A percentile compares a stretch with the other conserved stretches of the same genome.
phyloP scores from a whole-genome alignment of 495 filamentous ascomycete species.

The Haplographium delicatum region DNA sequence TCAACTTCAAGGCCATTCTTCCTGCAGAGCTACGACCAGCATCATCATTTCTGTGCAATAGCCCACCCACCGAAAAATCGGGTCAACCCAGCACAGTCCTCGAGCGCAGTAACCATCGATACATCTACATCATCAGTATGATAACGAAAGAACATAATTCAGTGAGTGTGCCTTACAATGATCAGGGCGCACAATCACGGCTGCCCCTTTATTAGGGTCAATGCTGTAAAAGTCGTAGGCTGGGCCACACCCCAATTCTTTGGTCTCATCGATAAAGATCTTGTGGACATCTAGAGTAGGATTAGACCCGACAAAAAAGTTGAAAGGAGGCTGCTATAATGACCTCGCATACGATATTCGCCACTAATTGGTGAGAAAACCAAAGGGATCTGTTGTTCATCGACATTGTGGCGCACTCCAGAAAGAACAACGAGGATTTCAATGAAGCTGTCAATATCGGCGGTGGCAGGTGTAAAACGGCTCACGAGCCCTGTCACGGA shows the following conservation, averaged over 20 bases:
- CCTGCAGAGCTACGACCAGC: too few species aligned
- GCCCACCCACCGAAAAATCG: too few species aligned
- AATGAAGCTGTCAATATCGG: conserved; percentile 53
- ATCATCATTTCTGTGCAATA: too few species aligned
- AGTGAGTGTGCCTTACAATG: too few species aligned
- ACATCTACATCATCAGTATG: too few species aligned
- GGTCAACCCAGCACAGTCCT: too few species aligned
- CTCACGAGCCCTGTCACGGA: not conserved
- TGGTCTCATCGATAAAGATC: conserved; percentile 59
- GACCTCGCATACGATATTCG: conserved; percentile 53
- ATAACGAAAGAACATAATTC: conserved; percentile 3
- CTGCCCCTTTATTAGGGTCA: conserved; percentile 43
- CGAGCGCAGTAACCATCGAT: too few species aligned
- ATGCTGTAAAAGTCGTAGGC: conserved; percentile 59
- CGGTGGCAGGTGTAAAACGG: conserved; percentile 35
- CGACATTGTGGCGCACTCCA: conserved; percentile 46
- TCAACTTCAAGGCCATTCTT: too few species aligned
- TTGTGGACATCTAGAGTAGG: conserved; percentile 62
- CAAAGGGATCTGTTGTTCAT: conserved; percentile 53
- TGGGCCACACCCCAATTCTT: conserved; percentile 59
- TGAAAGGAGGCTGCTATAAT: too few species aligned
- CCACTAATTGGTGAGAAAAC: conserved; percentile 56
- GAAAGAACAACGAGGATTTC: conserved; percentile 43
- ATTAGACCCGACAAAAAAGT: too few species aligned
- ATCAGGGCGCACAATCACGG: conserved; percentile 62